These are phyloP conservation scores for Populus trichocarpa DNA, from an alignment of 441 rosid genomes.

Conservation along the genomic window DNA sequence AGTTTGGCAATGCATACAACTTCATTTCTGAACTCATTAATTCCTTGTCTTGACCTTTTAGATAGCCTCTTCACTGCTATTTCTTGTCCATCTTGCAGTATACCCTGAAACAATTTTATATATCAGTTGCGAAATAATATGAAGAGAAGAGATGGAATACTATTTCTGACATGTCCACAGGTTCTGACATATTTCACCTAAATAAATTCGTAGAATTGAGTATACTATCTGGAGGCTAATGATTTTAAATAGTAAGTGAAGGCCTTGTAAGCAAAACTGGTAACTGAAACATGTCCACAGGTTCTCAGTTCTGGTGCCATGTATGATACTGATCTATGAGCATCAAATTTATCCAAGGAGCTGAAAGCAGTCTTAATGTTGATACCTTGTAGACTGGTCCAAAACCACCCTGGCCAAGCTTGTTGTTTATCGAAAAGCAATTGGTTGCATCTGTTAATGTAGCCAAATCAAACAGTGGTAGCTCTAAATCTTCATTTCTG, in stretches of 20 bases:
- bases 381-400: slow-evolving; percentile 74
- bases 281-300: no score
- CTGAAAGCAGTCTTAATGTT: no score
- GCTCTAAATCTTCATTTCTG: slow-evolving; percentile 44
- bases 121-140: background rate
- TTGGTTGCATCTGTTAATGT: slow-evolving; percentile 48
- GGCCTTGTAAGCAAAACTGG: no score
- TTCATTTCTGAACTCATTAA: slow-evolving; percentile 31
- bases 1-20: slow-evolving; percentile 24
- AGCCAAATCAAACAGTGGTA: slow-evolving; percentile 53
- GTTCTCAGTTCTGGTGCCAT: no score
- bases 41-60: slow-evolving; percentile 28
- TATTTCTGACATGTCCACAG: no score
- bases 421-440: slow-evolving; percentile 40
- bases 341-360: no score
- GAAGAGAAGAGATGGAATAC: background rate
- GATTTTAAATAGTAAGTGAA: no score
- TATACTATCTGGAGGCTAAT: no score
- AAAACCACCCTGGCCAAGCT: slow-evolving; percentile 77
- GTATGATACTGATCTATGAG: no score
- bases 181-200: no score
- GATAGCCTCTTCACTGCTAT: slow-evolving; percentile 44
- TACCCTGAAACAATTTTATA: slow-evolving; percentile 21
- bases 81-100: slow-evolving; percentile 24
- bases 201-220: no score